Evolutionary conservation across 305 asterid genomes (phyloP), one percentile per base, ranked within the genome.

Genomic region (Fraxinus baroniana): DNA sequence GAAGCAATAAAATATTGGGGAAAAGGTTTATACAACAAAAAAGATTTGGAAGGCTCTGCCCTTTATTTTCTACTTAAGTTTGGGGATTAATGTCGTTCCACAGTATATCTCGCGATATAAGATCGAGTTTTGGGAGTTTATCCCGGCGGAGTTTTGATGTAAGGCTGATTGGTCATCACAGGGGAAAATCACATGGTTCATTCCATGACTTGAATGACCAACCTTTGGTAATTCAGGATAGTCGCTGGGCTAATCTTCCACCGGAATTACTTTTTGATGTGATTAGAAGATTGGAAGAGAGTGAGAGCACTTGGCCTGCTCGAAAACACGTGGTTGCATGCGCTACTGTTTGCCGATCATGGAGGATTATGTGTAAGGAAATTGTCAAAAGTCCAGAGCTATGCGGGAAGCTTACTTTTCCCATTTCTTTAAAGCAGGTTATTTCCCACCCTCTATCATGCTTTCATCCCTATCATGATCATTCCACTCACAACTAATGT

Each of bases 191-290:
- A 33, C 92, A 92, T 2, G 91, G 94, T 77, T 95, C 99, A 0
- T 91, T 90, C 83, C 93, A 89, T 26, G 95, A 93, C 66, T 81
- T 89, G 35, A 88, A 73, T 83, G 97, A 92, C 68, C 94, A 89
- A 60, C 90, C 95, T 70, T 84, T 90, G 86, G 89, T 93, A 13
- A 77, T 92, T 81, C 97, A 94, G 88, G 91, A 87, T 80, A 92
- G 98, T 77, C 86, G 85, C 26, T 95, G 99, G 99, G 97, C 98
- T 82, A 95, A 95, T 83, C 95, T 95, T 57, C 99, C 99, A 8
- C 97, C 97, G 0, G 99, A 95, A 89, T 89, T 95, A 64, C 97
- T 95, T 77, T 94, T 84, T 68, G 99, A 95, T 84, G 94, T 95
- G 73, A 90, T 95, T 84, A 88, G 89, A 83, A 87, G 99, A 85